Percentiles rank a stretch among this genome's conserved stretches.
Evolutionary conservation across 495 filamentous ascomycete genomes (phyloP).

Genomic region (Terfezia boudieri): DNA sequence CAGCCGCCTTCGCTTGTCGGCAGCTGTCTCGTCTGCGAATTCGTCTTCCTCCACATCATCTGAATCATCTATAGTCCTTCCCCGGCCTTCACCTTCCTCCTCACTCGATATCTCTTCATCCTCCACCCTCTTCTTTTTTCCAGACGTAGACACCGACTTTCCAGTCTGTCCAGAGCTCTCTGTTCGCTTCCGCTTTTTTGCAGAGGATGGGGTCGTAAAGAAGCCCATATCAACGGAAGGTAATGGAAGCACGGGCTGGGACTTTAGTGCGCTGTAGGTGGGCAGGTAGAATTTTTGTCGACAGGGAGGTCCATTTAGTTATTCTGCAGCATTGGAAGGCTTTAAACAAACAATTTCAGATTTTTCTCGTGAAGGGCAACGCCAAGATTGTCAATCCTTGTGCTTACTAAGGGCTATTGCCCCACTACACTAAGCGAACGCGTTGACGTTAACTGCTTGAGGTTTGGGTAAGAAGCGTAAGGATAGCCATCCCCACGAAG

Average conservation of each 20-base stretch:
- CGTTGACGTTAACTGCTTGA: too few species aligned
- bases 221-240: conserved; percentile 25
- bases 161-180: conserved; percentile 11
- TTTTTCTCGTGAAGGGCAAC: too few species aligned
- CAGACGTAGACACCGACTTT: conserved; percentile 23
- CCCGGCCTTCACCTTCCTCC: conserved; percentile 35
- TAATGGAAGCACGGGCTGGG: conserved; percentile 36
- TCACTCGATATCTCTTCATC: conserved; percentile 78
- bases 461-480: too few species aligned
- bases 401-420: too few species aligned
- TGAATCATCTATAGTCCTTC: conserved; percentile 1
- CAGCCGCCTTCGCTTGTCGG: conserved; percentile 64
- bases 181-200: conserved; percentile 56
- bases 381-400: too few species aligned
- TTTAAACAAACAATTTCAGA: too few species aligned
- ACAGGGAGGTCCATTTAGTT: too few species aligned
- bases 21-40: conserved; percentile 44
- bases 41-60: conserved; percentile 32
- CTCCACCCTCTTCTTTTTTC: conserved; percentile 28
- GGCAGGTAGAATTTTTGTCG: too few species aligned
- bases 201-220: conserved; percentile 53
- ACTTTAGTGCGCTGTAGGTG: background rate
- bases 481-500: too few species aligned
- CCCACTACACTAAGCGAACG: too few species aligned
- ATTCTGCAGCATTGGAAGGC: too few species aligned